Conservation (phyloP, 2,329 filamentous ascomycete genomes). For the Amesomyces nigricolor region DNA sequence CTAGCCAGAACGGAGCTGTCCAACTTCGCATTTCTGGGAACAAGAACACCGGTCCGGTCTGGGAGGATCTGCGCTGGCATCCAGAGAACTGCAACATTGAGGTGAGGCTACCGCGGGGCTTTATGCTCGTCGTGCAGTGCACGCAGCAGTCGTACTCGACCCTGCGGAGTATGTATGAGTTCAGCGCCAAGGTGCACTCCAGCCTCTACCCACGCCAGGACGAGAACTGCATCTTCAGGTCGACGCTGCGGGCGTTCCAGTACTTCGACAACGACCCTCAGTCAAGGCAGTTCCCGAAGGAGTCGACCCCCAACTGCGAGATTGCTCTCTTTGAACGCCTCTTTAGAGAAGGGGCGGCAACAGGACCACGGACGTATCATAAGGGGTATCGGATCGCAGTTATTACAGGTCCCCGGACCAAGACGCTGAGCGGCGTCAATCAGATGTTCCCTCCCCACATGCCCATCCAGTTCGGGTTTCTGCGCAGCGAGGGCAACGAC, state of each 20-base stretch:
- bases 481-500: constrained; percentile 64
- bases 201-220: constrained; percentile 63
- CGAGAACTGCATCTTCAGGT: constrained; percentile 65
- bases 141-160: constrained; percentile 71
- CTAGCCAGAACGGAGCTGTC: constrained; percentile 73
- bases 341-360: constrained; percentile 63
- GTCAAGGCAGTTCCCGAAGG: constrained; percentile 67
- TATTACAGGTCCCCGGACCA: constrained; percentile 69
- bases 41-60: constrained; percentile 63
- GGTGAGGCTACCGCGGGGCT: constrained; percentile 68
- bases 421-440: constrained; percentile 70
- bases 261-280: constrained; percentile 72
- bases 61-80: constrained; percentile 79
- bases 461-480: constrained; percentile 72
- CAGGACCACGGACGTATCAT: constrained; percentile 66
- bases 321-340: constrained; percentile 70
- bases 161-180: constrained; percentile 79
- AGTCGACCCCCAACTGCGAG: constrained; percentile 65
- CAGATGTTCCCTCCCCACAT: constrained; percentile 60
- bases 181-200: constrained; percentile 68
- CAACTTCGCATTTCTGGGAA: constrained; percentile 68
- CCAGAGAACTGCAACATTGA: constrained; percentile 60
- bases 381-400: constrained; percentile 74
- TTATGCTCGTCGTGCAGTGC: constrained; percentile 65
- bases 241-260: constrained; percentile 67